These are phyloP conservation scores for Aspergillus arachidicola DNA, from an alignment of 2,329 filamentous ascomycete species.

Conservation along the genomic window DNA sequence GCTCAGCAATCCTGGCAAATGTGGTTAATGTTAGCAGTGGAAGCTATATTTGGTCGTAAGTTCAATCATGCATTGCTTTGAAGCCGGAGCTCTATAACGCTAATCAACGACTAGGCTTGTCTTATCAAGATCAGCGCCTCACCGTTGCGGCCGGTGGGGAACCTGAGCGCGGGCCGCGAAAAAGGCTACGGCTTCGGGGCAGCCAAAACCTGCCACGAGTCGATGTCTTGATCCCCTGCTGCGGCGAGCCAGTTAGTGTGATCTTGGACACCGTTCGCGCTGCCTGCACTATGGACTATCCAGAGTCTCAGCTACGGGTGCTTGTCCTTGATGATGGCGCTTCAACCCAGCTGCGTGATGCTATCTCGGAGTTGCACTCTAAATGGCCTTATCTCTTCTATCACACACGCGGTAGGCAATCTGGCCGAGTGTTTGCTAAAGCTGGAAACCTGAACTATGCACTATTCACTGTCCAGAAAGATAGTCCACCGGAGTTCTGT, in stretches of 20 bases:
- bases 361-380: conserved; percentile 41
- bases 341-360: conserved; percentile 45
- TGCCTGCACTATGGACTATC: conserved; percentile 59
- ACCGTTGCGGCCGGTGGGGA: conserved; percentile 22
- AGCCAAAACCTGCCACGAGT: conserved; percentile 54
- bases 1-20: conserved; percentile 25
- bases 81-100: neutral
- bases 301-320: conserved; percentile 55
- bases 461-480: conserved; percentile 26
- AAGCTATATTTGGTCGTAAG: conserved; percentile 29
- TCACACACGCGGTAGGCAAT: conserved; percentile 52
- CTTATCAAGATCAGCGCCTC: conserved; percentile 27
- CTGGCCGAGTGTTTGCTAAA: conserved; percentile 36
- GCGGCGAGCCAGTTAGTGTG: conserved; percentile 59
- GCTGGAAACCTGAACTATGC: conserved; percentile 43
- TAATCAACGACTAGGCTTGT: conserved; percentile 19
- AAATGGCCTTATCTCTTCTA: conserved; percentile 57
- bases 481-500: conserved; percentile 31
- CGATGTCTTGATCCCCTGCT: conserved; percentile 61
- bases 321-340: conserved; percentile 60
- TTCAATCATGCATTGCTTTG: neutral
- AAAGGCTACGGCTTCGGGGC: conserved; percentile 26
- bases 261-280: conserved; percentile 61
- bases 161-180: conserved; percentile 13
- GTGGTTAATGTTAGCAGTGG: conserved; percentile 31